These are phyloP conservation scores for Coelastrella sp. DNA, from an alignment of 139 green algal genomes.

Conservation along the genomic window DNA sequence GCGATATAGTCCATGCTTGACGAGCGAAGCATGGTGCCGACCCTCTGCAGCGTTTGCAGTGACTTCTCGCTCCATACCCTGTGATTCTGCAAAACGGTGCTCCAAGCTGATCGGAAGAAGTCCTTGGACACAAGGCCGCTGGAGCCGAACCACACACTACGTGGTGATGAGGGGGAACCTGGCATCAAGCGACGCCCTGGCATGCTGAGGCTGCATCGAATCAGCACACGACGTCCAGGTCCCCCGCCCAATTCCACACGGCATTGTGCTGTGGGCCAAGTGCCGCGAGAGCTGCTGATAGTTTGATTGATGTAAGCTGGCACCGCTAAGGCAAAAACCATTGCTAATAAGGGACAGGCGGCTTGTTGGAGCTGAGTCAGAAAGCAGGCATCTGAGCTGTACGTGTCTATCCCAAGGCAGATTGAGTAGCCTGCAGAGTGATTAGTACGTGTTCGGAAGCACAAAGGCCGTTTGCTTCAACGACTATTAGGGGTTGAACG, in stretches of 20 bases:
- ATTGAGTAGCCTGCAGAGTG: not conserved
- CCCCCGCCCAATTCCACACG: not conserved
- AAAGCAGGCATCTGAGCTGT: not conserved
- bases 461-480: not conserved
- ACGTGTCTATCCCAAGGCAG: not conserved
- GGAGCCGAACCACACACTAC: conserved; percentile 4
- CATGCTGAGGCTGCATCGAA: conserved; percentile 35
- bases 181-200: not conserved
- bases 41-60: conserved; percentile 44
- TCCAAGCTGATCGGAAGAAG: conserved; percentile 26
- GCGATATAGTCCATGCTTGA: conserved; percentile 29
- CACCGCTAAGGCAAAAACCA: conserved; percentile 39
- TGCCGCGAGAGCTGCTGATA: not conserved
- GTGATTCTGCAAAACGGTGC: conserved; percentile 3
- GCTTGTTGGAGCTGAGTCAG: not conserved
- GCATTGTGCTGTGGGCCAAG: not conserved
- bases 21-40: conserved; percentile 25
- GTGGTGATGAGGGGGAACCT: not conserved
- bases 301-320: conserved; percentile 28
- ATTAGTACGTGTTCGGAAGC: not conserved
- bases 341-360: not conserved
- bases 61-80: conserved; percentile 13
- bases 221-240: not conserved
- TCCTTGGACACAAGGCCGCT: not conserved
- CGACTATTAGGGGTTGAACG: not conserved